Percentiles rank a stretch among this genome's conserved stretches.
Evolutionary conservation across 2,329 filamentous ascomycete genomes (phyloP).

Genomic region (Pestalotiopsis fici): DNA sequence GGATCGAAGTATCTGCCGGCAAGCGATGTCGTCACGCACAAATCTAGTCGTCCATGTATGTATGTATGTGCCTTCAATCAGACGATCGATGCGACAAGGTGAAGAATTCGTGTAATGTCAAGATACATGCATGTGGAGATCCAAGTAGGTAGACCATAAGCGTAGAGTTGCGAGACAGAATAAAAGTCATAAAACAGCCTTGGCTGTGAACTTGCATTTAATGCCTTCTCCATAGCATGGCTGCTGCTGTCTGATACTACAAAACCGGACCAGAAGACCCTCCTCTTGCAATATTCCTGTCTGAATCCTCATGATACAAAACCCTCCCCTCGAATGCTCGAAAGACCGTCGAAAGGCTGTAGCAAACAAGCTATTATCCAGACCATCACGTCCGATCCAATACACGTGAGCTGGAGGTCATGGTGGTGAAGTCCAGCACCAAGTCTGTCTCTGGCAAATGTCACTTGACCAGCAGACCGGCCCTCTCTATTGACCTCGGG

Average conservation of each 20-base stretch:
- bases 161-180: neutral
- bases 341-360: neutral
- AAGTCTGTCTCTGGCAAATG: neutral
- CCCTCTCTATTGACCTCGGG: neutral
- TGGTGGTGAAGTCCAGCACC: neutral
- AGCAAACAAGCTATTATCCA: neutral
- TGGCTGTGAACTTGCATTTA: slow-evolving; percentile 5
- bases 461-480: neutral
- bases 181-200: neutral
- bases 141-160: neutral
- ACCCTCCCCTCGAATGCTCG: neutral
- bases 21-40: slow-evolving; percentile 9
- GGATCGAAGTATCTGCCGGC: neutral
- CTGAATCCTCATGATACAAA: neutral
- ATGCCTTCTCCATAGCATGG: slow-evolving; percentile 4
- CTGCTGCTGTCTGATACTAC: neutral
- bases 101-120: neutral
- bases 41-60: neutral
- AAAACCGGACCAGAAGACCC: neutral
- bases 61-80: neutral
- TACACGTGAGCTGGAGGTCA: neutral
- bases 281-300: neutral
- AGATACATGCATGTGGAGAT: slow-evolving; percentile 6
- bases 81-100: neutral
- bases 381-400: neutral